Base-by-base conservation (phyloP, 202 grass and related monocot species). In the Musa balbisiana region DNA sequence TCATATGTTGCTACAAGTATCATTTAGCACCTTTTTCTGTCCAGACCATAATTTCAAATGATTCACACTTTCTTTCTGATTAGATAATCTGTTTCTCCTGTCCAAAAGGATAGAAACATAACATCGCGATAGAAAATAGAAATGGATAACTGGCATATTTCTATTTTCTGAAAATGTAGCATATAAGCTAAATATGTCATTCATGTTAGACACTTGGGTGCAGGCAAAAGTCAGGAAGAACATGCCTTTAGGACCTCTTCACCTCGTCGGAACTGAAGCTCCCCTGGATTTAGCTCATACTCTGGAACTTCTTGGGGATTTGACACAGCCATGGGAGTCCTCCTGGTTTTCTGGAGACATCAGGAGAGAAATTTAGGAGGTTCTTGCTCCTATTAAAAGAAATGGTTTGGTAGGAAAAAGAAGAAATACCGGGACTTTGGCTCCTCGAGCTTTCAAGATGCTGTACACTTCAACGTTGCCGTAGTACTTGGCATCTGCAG, bases 301-400 rank as follows among this genome's bases (percentile, higher is more conserved):
- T 93, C 94, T 55, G 94, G 94, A 75, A 93, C 79, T 78, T 98
- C 81, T 81, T 80, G 80, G 16, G 94, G 94, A 89, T 93, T 92
- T 75, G 88, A 89, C 67, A 98, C 91, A n/a, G 51, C 67, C 94
- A 98, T 98, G 17, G 94, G 91, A 78, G 94, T 93, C 74, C 80
- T 98, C 24, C 55, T 85, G 8, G 59, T 77, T 89, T 83, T 93
- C 91, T 93, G 76, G 64, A 71, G 75, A 83, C 62, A 25, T 62
- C 58, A 66, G 8, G 58, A 33, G 73, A 9, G 43, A 75, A 27
- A 29, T 64, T 26, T 23, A 29, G 71, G 62, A 73, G 26, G 26
- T 68, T 51, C 56, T 21, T 20, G 49, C 55, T 52, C 52, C 8
- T 52, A 17, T 26, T 26, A 64, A 83, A 23, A 25, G 11, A 56